Evolutionary conservation across 495 filamentous ascomycete species (phyloP).

Genomic region (Elasticomyces elasticus): DNA sequence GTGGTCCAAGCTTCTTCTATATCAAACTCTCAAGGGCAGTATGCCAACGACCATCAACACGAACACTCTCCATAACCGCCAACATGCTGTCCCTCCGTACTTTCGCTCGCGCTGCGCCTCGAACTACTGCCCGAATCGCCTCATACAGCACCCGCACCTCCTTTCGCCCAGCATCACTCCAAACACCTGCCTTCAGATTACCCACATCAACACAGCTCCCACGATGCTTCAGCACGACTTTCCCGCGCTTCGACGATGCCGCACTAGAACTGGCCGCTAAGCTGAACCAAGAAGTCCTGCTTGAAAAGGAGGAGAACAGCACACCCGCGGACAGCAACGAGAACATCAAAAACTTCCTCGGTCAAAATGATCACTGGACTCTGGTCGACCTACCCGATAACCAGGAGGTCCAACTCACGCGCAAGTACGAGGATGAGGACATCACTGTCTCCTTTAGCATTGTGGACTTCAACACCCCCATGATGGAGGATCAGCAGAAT

Average conservation of each 20-base stretch:
- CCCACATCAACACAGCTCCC: neutral
- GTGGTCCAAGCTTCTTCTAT: neutral
- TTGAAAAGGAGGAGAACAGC: slow-evolving; percentile 48
- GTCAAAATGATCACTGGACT: slow-evolving; percentile 58
- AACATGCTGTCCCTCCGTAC: slow-evolving; percentile 20
- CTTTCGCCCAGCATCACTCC: slow-evolving; percentile 2
- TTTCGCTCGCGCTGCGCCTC: slow-evolving; percentile 17
- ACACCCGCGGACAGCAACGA: slow-evolving; percentile 41
- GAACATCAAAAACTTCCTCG: slow-evolving; percentile 61
- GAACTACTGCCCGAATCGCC: slow-evolving; percentile 11
- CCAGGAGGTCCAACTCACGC: slow-evolving; percentile 76
- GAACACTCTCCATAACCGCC: neutral
- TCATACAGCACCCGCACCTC: slow-evolving; percentile 3
- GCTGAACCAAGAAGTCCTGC: slow-evolving; percentile 64
- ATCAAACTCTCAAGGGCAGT: neutral
- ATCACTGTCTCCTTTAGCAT: slow-evolving; percentile 91
- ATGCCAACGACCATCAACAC: neutral
- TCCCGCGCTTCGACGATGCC: slow-evolving; percentile 40
- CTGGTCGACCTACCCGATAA: slow-evolving; percentile 68
- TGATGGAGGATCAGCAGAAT: slow-evolving; percentile 41
- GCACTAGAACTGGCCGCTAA: slow-evolving; percentile 60
- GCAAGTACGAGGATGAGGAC: slow-evolving; percentile 77
- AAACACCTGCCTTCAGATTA: neutral
- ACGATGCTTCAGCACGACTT: slow-evolving; percentile 12
- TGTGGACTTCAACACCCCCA: slow-evolving; percentile 68